Base-by-base conservation (phyloP, 176 grass and related monocot genomes). In the Musa troglodytarum region DNA sequence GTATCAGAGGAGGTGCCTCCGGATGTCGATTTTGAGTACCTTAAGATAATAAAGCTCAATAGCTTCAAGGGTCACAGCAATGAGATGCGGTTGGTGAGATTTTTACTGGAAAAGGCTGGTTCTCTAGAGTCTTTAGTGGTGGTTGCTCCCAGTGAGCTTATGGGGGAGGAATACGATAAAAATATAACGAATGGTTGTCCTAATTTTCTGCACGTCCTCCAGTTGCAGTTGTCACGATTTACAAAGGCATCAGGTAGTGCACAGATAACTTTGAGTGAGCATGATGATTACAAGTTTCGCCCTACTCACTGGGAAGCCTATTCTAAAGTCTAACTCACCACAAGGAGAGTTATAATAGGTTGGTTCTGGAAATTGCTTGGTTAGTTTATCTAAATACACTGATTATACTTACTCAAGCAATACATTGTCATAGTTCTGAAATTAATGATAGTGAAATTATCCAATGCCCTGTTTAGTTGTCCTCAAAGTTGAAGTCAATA, bases 41-140 rank as follows among this genome's bases (percentile, higher is more conserved):
- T 96, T 66, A 78, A 29, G 56, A 69, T 86, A 57, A 85, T 83
- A 79, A 96, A 96, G 86, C 77, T 96, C 77, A 88, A 75, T 76
- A 90, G 86, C 76, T 96, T 92, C 85, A 92, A 92, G 74, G 89
- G 90, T 49, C 83, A 92, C 84, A 59, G 74, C 56, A 92, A 92
- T 77, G 93, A 96, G 90, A 77, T 83, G 57, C 76, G 72, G 12
- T 82, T 96, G 52, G 76, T 96, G 72, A 77, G 76, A 24, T 96
- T 88, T 76, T 79, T 96, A n/a, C 80, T 96, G 74, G 85, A 77
- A 26, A 90, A 86, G 16, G 77, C 81, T 55, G 73, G 66, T 22
- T 50, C 54, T 85, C 87, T 96, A 20, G 76, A 82, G 34, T 85
- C 78, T 86, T 23, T 96, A 16, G 54, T 85, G 55, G 67, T 96